Conservation (phyloP, 768 basidiomycete species). For the Calocybe gangraenosa region DNA sequence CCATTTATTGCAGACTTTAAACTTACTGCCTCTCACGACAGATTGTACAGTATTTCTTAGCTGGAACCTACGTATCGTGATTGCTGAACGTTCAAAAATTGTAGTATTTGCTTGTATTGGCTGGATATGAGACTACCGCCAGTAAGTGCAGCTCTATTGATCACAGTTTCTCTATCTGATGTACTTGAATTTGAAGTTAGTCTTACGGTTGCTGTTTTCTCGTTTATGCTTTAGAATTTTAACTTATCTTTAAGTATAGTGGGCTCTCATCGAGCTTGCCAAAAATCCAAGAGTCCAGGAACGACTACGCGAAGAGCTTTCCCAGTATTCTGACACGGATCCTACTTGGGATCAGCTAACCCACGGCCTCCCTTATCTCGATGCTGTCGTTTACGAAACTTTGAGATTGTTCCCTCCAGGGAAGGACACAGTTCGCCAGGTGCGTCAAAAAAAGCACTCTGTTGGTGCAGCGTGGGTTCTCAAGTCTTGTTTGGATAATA, state of each 20-base stretch:
- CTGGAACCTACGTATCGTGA: no score
- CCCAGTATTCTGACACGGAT: conserved; percentile 4
- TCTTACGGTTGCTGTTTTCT: background rate
- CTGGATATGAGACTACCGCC: conserved; percentile 38
- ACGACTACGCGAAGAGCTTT: conserved; percentile 28
- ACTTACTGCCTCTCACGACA: no score
- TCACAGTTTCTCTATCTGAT: background rate
- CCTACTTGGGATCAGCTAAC: conserved; percentile 12
- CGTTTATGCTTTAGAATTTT: background rate
- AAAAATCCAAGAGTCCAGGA: conserved; percentile 25
- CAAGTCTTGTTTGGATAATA: no score
- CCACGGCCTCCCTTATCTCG: conserved; percentile 13
- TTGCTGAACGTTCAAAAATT: no score
- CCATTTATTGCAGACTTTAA: no score
- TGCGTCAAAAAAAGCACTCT: background rate
- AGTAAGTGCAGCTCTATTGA: conserved; percentile 17
- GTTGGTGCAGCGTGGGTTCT: no score
- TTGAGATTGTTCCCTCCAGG: conserved; percentile 37
- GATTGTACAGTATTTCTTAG: no score
- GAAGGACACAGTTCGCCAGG: conserved; percentile 13
- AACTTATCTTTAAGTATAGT: conserved; percentile 18
- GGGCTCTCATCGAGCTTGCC: conserved; percentile 33
- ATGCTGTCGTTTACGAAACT: conserved; percentile 35
- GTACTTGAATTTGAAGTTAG: no score
- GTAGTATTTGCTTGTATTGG: no score